Base-by-base conservation (phyloP, 805 yeast genomes). In the Hanseniaspora mollemarum region DNA sequence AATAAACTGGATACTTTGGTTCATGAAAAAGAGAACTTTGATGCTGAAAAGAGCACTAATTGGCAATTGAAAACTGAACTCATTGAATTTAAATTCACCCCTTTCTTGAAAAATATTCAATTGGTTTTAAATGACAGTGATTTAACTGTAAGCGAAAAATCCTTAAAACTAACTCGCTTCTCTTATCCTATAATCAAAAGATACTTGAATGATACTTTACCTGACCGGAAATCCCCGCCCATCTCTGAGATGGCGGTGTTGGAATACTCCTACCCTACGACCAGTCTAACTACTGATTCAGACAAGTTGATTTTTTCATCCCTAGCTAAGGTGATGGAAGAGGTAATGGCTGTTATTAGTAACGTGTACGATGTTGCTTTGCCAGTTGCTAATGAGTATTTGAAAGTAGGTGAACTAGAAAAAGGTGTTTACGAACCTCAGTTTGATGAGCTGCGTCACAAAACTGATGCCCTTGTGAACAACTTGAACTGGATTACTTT, bases 51-150 rank as follows among this genome's bases (percentile, higher is more conserved):
- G n/a, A 69, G 74, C 12, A 77, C 74, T 0, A 62, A 80, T 58
- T 80, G 86, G 85, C 78, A 73, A 56, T 53, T 62, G n/a, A 63
- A 72, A 2, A 71, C 80, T 0, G 70, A 68, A 43, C 68, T 64
- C 31, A 71, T 78, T n/a, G 71, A 68, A 5, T 62, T 62, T 26
- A 78, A 78, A 57, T 80, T 80, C 59, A 65, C 76, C 1, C 81
- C 83, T 10, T 61, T 71, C 35, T 57, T 79, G 22, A 50, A 58
- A 62, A 13, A 66, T 75, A 0, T 62, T 72, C 31, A 54, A 52
- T 21, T 43, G n/a, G 54, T 55, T n/a, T 22, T 41, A 3, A 29
- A 52, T 3, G 46, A 53, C 4, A 56, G 44, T 12, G 54, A 57
- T 10, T 7, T 38, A 4, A 28, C 49, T 2, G 41, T 52, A 2